Conservation (phyloP, 1,284 basidiomycete genomes). For the Ceratorhiza oryzae-sativae region DNA sequence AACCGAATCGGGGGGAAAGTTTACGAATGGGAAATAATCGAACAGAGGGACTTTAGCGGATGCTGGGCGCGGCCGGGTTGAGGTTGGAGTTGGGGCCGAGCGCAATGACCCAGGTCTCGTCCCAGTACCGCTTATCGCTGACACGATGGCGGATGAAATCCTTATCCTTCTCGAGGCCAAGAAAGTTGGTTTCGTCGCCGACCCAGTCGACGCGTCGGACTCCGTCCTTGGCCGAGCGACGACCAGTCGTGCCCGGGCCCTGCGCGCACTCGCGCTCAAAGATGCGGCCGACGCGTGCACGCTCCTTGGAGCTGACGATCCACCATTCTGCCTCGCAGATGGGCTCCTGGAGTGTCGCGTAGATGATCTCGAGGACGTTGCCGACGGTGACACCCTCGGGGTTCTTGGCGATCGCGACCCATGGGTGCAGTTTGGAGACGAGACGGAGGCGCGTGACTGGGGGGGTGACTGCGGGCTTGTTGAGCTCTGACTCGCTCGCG, state of each 20-base stretch:
- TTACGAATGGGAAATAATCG: neutral
- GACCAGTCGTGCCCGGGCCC: conserved; percentile 21
- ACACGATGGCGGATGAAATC: conserved; percentile 38
- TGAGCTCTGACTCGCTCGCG: conserved; percentile 33
- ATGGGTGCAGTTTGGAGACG: conserved; percentile 39
- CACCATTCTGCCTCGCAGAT: conserved; percentile 42
- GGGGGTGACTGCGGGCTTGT: conserved; percentile 32
- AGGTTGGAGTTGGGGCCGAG: conserved; percentile 29
- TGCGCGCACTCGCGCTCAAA: conserved; percentile 38
- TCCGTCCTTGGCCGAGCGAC: conserved; percentile 37
- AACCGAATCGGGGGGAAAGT: conserved; percentile 14
- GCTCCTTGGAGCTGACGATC: conserved; percentile 40
- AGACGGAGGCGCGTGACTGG: conserved; percentile 35
- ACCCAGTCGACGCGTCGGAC: conserved; percentile 42
- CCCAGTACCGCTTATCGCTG: conserved; percentile 32
- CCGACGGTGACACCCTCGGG: conserved; percentile 37
- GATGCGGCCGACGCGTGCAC: conserved; percentile 35
- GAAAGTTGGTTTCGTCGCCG: conserved; percentile 39
- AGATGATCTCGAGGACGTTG: conserved; percentile 40
- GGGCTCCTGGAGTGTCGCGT: conserved; percentile 39
- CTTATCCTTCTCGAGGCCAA: conserved; percentile 37
- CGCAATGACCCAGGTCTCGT: conserved; percentile 40
- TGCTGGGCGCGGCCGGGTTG: conserved; percentile 20
- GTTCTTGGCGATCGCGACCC: conserved; percentile 39
- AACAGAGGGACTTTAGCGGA: conserved; percentile 7